These are phyloP conservation scores for Leccinum rimulosum DNA, from an alignment of 768 basidiomycete genomes.

Conservation along the genomic window DNA sequence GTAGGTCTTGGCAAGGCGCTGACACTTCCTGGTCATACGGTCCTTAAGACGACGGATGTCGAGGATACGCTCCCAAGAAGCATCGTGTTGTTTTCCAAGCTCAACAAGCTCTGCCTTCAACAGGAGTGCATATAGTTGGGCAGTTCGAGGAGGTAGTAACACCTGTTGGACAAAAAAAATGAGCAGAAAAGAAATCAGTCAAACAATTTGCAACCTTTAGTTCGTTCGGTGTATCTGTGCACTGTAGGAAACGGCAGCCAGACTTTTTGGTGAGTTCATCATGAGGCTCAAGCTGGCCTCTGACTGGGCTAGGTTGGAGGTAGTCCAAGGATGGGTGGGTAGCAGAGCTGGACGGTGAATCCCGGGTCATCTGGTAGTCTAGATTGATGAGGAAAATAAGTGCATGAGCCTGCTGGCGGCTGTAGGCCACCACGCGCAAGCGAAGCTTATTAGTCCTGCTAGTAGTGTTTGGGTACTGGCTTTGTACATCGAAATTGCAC, in stretches of 20 bases:
- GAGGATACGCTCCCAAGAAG: slow-evolving; percentile 68
- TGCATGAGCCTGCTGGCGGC: not conserved
- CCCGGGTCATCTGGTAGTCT: slow-evolving; percentile 20
- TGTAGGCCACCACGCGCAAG: slow-evolving; percentile 18
- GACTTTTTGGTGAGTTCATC: slow-evolving; percentile 47
- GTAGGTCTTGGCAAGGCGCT: slow-evolving; percentile 52
- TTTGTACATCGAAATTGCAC: slow-evolving; percentile 25
- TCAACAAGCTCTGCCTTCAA: slow-evolving; percentile 61
- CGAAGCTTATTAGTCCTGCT: slow-evolving; percentile 4
- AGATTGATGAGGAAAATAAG: slow-evolving; percentile 6
- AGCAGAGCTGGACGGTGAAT: slow-evolving; percentile 23
- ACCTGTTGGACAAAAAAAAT: slow-evolving; percentile 42
- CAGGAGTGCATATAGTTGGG: slow-evolving; percentile 63
- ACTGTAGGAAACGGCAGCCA: slow-evolving; percentile 72
- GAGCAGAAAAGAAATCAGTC: not conserved
- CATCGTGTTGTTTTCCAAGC: slow-evolving; percentile 51
- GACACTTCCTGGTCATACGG: slow-evolving; percentile 79
- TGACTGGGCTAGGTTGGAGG: slow-evolving; percentile 60
- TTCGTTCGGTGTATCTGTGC: slow-evolving; percentile 74
- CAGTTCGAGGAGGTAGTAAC: slow-evolving; percentile 64
- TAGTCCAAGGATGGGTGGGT: slow-evolving; percentile 45
- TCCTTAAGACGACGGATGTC: slow-evolving; percentile 79
- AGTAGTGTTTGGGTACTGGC: slow-evolving; percentile 24
- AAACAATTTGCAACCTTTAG: slow-evolving; percentile 50
- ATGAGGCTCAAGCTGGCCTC: slow-evolving; percentile 72